Evolutionary conservation across 1,284 basidiomycete genomes (phyloP).

Genomic region (Hortiboletus rubellus): DNA sequence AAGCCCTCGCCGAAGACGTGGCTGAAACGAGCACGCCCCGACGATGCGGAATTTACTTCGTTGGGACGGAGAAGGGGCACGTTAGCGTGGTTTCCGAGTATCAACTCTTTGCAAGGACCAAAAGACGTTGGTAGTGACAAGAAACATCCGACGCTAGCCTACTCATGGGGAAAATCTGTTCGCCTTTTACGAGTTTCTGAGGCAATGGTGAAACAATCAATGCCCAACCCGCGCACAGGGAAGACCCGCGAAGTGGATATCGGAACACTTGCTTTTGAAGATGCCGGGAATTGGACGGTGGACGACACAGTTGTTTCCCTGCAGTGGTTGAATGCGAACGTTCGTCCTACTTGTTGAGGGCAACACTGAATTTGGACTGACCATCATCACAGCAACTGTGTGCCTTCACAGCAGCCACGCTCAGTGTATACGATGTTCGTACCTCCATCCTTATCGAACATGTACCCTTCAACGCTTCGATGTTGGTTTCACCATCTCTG

Average conservation of each 20-base stretch:
- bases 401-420: constrained; percentile 53
- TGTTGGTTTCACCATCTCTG: constrained; percentile 56
- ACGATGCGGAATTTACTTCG: constrained; percentile 47
- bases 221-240: constrained; percentile 57
- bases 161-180: constrained; percentile 76
- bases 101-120: constrained; percentile 28
- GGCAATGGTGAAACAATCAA: constrained; percentile 50
- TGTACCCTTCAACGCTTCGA: constrained; percentile 54
- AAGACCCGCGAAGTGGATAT: constrained; percentile 59
- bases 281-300: constrained; percentile 54
- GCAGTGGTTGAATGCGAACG: constrained; percentile 76
- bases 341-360: constrained; percentile 44
- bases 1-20: constrained; percentile 93
- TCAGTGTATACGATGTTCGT: constrained; percentile 74
- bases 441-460: constrained; percentile 57
- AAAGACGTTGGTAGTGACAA: constrained; percentile 29
- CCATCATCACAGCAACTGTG: constrained; percentile 55
- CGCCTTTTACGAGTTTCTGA: constrained; percentile 69
- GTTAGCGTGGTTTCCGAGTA: constrained; percentile 79
- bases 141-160: constrained; percentile 68
- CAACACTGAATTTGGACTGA: constrained; percentile 8
- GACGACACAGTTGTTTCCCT: constrained; percentile 61
- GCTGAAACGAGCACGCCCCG: constrained; percentile 74
- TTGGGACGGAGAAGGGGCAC: constrained; percentile 54
- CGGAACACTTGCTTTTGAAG: constrained; percentile 62